phyloP scores from a whole-genome alignment of 1,284 basidiomycete species.

The Marasmius oreades region DNA sequence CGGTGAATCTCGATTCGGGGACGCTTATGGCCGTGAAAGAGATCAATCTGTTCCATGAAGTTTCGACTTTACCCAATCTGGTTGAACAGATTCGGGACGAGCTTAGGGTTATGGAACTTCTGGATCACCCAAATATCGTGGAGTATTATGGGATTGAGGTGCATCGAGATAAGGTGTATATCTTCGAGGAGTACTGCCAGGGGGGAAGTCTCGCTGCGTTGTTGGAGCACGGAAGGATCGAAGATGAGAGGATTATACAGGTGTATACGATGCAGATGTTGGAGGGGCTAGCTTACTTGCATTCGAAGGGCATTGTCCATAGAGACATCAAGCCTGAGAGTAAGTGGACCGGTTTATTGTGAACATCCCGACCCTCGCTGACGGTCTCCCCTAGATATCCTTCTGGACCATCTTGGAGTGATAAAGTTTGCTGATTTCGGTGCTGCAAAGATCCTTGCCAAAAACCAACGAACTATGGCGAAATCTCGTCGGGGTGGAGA shows the following conservation, averaged over 20 bases:
- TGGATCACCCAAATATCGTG: constrained; percentile 97
- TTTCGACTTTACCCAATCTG: constrained; percentile 77
- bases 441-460: constrained; percentile 95
- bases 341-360: constrained; percentile 41
- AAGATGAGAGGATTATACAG: constrained; percentile 95
- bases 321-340: constrained; percentile 99
- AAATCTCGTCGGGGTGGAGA: constrained; percentile 59
- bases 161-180: constrained; percentile 98
- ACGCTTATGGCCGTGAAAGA: constrained; percentile 99
- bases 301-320: constrained; percentile 93
- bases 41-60: constrained; percentile 90
- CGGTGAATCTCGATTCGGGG: constrained; percentile 95
- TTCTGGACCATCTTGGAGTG: constrained; percentile 90
- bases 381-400: constrained; percentile 69
- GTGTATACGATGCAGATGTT: constrained; percentile 98
- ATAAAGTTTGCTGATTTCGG: constrained; percentile 99
- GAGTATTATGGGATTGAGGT: constrained; percentile 99
- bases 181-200: constrained; percentile 98
- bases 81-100: constrained; percentile 97
- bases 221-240: constrained; percentile 92
- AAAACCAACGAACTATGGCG: constrained; percentile 80
- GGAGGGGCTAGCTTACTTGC: constrained; percentile 91
- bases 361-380: neutral
- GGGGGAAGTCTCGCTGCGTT: constrained; percentile 91
- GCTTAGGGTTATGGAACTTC: constrained; percentile 97